Percentiles rank a stretch among this genome's conserved stretches.
These are phyloP conservation scores for Picea abies DNA, from an alignment of 83 land plant species.

Conservation along the genomic window DNA sequence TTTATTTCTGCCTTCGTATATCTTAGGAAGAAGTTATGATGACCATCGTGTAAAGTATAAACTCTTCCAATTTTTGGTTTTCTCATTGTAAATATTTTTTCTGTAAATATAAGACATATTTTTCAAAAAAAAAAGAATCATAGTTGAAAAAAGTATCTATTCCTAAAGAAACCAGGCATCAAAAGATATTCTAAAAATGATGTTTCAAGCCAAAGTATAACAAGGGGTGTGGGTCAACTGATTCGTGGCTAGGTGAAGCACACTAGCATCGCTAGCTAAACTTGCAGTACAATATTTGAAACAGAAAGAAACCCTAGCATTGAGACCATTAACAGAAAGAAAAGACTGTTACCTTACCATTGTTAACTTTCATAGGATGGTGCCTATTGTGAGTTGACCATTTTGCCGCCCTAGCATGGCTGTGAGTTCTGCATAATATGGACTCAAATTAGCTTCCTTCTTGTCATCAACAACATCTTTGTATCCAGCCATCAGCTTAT, in stretches of 20 bases:
- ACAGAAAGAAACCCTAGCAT: background rate
- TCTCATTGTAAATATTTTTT: too few relatives aligned
- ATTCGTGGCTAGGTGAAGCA: background rate
- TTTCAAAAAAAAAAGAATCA: background rate
- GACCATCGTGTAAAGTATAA: too few relatives aligned
- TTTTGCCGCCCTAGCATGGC: slow-evolving; percentile 17
- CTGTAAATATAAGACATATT: background rate
- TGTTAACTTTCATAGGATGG: background rate
- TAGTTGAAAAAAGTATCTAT: background rate
- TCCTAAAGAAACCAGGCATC: background rate
- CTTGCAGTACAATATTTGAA: background rate
- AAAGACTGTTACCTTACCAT: background rate
- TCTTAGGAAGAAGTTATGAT: too few relatives aligned
- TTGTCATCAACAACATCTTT: slow-evolving; percentile 36
- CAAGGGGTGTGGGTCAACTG: background rate
- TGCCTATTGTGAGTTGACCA: background rate
- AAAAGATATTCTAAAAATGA: background rate
- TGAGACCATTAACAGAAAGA: background rate
- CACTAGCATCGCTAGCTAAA: background rate
- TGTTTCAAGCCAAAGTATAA: background rate
- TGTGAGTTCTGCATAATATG: slow-evolving; percentile 32
- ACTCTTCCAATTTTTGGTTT: too few relatives aligned
- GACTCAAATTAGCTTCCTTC: slow-evolving; percentile 30
- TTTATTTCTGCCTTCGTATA: too few relatives aligned
- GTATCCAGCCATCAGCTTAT: slow-evolving; percentile 38